Evolutionary conservation across 164 flowering plant genomes (phyloP).

Genomic region (Saururus chinensis): DNA sequence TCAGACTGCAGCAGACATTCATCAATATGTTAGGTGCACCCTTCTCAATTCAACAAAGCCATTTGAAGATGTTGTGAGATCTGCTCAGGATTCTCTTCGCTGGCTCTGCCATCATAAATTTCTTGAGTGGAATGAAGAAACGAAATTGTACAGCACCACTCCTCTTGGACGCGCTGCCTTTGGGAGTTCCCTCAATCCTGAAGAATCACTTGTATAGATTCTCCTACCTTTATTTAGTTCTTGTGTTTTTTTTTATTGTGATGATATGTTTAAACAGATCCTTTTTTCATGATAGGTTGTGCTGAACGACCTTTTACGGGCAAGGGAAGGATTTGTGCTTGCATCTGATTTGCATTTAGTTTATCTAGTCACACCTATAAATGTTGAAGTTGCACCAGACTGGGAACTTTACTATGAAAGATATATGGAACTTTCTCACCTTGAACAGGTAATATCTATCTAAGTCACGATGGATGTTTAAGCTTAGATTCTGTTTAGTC

Average conservation of each 20-base stretch:
- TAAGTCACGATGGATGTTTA: background rate
- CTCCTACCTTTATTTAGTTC: background rate
- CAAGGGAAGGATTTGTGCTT: slow-evolving; percentile 94
- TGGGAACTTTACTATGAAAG: slow-evolving; percentile 92
- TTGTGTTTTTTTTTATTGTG: background rate
- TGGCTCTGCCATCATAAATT: slow-evolving; percentile 87
- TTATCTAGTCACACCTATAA: slow-evolving; percentile 85
- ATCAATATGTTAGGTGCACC: slow-evolving; percentile 93
- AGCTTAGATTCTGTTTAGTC: background rate
- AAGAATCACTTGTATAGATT: slow-evolving; percentile 82
- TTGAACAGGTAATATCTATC: slow-evolving; percentile 77
- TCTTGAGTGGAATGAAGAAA: slow-evolving; percentile 93
- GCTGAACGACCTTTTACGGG: slow-evolving; percentile 87
- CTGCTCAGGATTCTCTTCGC: slow-evolving; percentile 92
- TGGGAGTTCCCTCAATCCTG: slow-evolving; percentile 93
- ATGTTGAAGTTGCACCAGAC: slow-evolving; percentile 93
- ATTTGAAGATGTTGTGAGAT: slow-evolving; percentile 89
- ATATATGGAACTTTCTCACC: slow-evolving; percentile 72
- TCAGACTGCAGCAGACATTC: slow-evolving; percentile 86
- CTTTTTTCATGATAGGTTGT: slow-evolving; percentile 45
- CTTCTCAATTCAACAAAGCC: slow-evolving; percentile 95
- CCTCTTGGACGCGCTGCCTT: slow-evolving; percentile 97
- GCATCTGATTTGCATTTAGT: slow-evolving; percentile 97
- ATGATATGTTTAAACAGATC: background rate
- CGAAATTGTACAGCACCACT: slow-evolving; percentile 78